Evolutionary conservation across 2,329 filamentous ascomycete species (phyloP).

Genomic region (Diplocarpon rosae): DNA sequence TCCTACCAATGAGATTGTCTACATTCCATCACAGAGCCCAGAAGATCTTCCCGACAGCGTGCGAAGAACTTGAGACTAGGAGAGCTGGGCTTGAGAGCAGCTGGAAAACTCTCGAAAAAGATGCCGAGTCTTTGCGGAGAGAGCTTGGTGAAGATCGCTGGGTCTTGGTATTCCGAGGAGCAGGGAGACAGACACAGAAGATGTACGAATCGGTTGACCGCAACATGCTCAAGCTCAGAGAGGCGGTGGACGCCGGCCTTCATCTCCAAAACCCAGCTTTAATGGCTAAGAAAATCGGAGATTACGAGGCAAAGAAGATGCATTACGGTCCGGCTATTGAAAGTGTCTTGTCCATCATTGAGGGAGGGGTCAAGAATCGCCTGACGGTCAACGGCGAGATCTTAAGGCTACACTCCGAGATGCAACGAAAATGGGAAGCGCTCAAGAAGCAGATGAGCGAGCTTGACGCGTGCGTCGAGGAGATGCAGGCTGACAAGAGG

Average conservation of each 20-base stretch:
- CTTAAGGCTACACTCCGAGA: constrained; percentile 71
- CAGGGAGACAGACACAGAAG: constrained; percentile 82
- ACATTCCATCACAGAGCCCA: constrained; percentile 74
- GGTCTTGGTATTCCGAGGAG: constrained; percentile 91
- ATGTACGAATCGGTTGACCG: constrained; percentile 94
- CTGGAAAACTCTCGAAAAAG: constrained; percentile 79
- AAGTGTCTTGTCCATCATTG: constrained; percentile 81
- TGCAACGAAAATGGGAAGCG: constrained; percentile 70
- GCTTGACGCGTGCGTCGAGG: constrained; percentile 65
- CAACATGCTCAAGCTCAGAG: constrained; percentile 70
- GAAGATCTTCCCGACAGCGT: constrained; percentile 75
- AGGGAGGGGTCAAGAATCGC: constrained; percentile 91
- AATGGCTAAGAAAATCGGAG: constrained; percentile 77
- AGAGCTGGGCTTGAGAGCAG: constrained; percentile 65
- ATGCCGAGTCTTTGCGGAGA: constrained; percentile 78
- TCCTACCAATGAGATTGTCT: constrained; percentile 85
- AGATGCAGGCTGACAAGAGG: constrained; percentile 50
- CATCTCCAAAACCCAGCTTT: constrained; percentile 60
- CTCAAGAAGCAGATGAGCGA: constrained; percentile 68
- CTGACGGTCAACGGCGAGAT: constrained; percentile 95
- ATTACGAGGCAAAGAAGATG: constrained; percentile 86
- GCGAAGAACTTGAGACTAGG: constrained; percentile 73
- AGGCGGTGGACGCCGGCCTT: constrained; percentile 64
- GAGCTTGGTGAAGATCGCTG: constrained; percentile 93
- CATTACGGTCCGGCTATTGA: constrained; percentile 93